A percentile compares a stretch with the other conserved stretches of the same genome.
Conservation (phyloP, 164 flowering plant species). For the Dillenia suffruticosa region DNA sequence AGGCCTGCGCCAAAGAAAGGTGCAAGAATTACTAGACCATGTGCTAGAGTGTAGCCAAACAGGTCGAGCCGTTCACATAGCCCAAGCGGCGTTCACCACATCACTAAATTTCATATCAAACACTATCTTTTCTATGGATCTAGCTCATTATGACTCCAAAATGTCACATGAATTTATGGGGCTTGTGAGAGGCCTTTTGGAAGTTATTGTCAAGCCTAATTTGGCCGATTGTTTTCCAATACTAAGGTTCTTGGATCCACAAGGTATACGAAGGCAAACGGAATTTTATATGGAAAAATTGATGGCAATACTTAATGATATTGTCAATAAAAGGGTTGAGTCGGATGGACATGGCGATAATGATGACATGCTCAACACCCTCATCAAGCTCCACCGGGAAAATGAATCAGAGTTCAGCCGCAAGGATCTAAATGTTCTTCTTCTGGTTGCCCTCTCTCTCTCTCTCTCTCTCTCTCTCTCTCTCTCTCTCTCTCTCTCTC, state of each 20-base stretch:
- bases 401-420: neutral
- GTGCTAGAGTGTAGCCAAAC: neutral
- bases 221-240: constrained; percentile 14
- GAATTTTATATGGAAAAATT: neutral
- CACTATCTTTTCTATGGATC: constrained; percentile 17
- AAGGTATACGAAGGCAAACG: constrained; percentile 6
- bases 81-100: constrained; percentile 9
- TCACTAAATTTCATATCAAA: constrained; percentile 17
- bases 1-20: constrained; percentile 5
- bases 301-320: constrained; percentile 8
- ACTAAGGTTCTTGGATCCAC: constrained; percentile 9
- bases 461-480: too few relatives aligned
- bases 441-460: neutral
- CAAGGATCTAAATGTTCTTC: neutral
- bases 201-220: constrained; percentile 17
- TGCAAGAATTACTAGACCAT: constrained; percentile 15
- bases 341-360: neutral
- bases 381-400: constrained; percentile 4
- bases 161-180: constrained; percentile 15
- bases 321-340: constrained; percentile 8
- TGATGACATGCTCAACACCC: constrained; percentile 9
- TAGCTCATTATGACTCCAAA: constrained; percentile 12
- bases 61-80: constrained; percentile 13
- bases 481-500: too few relatives aligned
- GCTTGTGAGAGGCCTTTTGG: constrained; percentile 7